A percentile compares a stretch with the other conserved stretches of the same genome.
phyloP scores from a whole-genome alignment of 148 eudicot genomes.

The Nepenthes mirabilis region DNA sequence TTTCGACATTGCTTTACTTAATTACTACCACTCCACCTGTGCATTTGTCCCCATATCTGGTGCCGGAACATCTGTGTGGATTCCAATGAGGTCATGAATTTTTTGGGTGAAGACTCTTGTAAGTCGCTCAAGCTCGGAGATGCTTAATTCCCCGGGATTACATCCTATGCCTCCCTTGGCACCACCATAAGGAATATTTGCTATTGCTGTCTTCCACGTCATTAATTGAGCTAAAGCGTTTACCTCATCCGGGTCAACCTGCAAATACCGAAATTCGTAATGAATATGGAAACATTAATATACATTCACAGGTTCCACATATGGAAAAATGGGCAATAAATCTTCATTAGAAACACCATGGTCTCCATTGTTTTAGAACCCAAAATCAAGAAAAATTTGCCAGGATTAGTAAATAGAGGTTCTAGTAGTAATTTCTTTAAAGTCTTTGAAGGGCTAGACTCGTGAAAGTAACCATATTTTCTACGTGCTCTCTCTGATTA shows the following conservation, averaged over 20 bases:
- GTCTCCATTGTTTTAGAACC: background rate
- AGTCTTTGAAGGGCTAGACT: too few species aligned
- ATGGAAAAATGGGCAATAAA: background rate
- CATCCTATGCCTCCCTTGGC: slow-evolving; percentile 99
- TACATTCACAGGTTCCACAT: too few species aligned
- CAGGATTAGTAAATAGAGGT: too few species aligned
- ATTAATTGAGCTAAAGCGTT: slow-evolving; percentile 94
- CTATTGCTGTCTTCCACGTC: slow-evolving; percentile 99
- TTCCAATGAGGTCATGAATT: slow-evolving; percentile 90
- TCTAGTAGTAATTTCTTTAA: too few species aligned
- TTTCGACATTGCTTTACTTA: too few species aligned
- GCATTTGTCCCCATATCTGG: slow-evolving; percentile 99
- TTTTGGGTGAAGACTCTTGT: slow-evolving; percentile 96
- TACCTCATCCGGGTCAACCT: slow-evolving; percentile 99
- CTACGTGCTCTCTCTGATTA: background rate
- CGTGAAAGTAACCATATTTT: background rate
- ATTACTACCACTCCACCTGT: slow-evolving; percentile 32
- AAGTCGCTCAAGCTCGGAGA: slow-evolving; percentile 81
- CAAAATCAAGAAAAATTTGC: too few species aligned
- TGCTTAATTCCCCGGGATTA: slow-evolving; percentile 62
- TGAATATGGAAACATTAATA: background rate
- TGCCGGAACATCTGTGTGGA: slow-evolving; percentile 97
- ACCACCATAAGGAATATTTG: slow-evolving; percentile 96
- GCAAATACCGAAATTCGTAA: background rate
- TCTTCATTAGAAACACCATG: background rate